Conservation (phyloP, 352 stramenopile genomes). For the Phytophthora crassamura region DNA sequence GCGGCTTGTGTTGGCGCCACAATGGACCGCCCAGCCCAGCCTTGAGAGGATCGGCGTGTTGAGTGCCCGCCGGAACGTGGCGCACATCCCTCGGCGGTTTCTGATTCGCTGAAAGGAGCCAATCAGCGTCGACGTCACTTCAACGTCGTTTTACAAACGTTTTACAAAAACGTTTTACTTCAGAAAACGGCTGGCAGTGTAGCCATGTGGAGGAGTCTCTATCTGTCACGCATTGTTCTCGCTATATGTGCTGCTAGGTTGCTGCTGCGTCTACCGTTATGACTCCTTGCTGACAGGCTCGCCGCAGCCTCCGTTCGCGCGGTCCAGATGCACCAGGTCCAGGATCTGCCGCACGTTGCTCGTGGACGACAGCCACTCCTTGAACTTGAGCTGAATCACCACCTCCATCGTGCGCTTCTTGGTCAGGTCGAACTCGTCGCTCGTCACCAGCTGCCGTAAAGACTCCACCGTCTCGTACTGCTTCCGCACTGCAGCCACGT, state of each 20-base stretch:
- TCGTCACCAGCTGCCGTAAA: slow-evolving; percentile 73
- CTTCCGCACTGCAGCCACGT: slow-evolving; percentile 61
- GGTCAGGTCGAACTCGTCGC: slow-evolving; percentile 82
- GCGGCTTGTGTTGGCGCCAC: slow-evolving; percentile 12
- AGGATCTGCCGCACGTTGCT: slow-evolving; percentile 90
- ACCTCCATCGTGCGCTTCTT: slow-evolving; percentile 85
- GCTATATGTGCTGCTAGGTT: not conserved
- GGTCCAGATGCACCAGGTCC: slow-evolving; percentile 88
- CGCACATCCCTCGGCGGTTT: slow-evolving; percentile 51
- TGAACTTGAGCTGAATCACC: slow-evolving; percentile 85
- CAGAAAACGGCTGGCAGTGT: slow-evolving; percentile 21
- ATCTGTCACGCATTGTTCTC: slow-evolving; percentile 29
- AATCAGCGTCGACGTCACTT: slow-evolving; percentile 40
- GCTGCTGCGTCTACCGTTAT: slow-evolving; percentile 13
- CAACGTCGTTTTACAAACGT: slow-evolving; percentile 24
- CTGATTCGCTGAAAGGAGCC: slow-evolving; percentile 47
- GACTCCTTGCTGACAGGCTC: slow-evolving; percentile 32
- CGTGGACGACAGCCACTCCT: slow-evolving; percentile 89
- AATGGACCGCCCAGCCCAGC: slow-evolving; percentile 37
- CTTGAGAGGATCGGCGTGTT: slow-evolving; percentile 25
- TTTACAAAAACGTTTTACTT: slow-evolving; percentile 22
- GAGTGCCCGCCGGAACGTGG: slow-evolving; percentile 35
- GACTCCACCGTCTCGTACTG: slow-evolving; percentile 82
- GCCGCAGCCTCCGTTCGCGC: slow-evolving; percentile 29
- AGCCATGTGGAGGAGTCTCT: slow-evolving; percentile 27